A percentile compares a stretch with the other conserved stretches of the same genome.
Evolutionary conservation across 768 basidiomycete genomes (phyloP).

Genomic region (Auriculariales sp.): DNA sequence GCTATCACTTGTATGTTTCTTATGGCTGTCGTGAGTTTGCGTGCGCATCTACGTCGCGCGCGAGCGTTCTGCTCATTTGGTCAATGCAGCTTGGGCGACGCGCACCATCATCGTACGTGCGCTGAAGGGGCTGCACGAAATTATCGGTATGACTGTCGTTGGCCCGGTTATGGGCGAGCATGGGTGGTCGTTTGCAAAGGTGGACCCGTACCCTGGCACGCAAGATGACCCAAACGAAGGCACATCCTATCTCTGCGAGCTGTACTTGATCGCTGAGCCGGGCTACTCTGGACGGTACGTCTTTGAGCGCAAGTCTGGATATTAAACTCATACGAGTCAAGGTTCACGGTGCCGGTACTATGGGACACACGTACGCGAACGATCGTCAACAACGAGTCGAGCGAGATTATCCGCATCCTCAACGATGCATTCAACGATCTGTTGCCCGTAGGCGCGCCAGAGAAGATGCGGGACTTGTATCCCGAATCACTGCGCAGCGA

Average conservation of each 20-base stretch:
- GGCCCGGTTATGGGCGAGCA: constrained; percentile 28
- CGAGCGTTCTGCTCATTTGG: not conserved
- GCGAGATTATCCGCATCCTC: constrained; percentile 30
- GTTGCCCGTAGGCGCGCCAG: constrained; percentile 13
- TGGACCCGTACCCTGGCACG: constrained; percentile 16
- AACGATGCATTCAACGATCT: constrained; percentile 24
- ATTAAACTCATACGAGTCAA: no score
- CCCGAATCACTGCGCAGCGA: constrained; percentile 24
- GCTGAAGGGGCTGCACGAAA: constrained; percentile 80
- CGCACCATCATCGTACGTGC: constrained; percentile 78
- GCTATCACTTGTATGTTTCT: constrained; percentile 74
- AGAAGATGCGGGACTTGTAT: constrained; percentile 26
- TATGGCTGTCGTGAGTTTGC: constrained; percentile 62
- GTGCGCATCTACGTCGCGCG: not conserved
- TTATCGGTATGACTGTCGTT: constrained; percentile 39
- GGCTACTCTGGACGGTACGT: constrained; percentile 19
- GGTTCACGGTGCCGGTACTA: constrained; percentile 22
- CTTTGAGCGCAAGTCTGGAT: no score
- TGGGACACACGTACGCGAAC: constrained; percentile 28
- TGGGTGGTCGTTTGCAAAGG: constrained; percentile 25
- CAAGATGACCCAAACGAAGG: constrained; percentile 23
- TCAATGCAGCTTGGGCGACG: constrained; percentile 72
- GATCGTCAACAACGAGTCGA: constrained; percentile 31
- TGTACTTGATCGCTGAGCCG: constrained; percentile 26
- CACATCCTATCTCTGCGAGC: constrained; percentile 22